A percentile compares a stretch with the other conserved stretches of the same genome.
Evolutionary conservation across 768 basidiomycete genomes (phyloP).

Genomic region (Tulasnella sp.): DNA sequence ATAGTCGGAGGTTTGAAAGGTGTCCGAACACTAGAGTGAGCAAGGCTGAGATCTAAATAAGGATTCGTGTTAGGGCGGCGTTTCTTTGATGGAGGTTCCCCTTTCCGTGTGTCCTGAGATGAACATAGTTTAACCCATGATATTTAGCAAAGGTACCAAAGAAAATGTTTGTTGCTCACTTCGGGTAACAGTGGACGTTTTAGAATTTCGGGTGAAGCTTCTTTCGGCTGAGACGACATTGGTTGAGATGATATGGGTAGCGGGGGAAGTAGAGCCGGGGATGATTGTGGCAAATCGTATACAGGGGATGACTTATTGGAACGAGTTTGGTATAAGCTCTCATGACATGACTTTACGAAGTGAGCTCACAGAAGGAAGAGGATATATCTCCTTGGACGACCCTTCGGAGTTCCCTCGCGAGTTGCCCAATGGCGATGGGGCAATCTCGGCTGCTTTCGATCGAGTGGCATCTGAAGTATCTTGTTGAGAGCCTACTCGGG

Average conservation of each 20-base stretch:
- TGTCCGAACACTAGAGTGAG: neutral
- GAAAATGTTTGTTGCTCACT: neutral
- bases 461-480: neutral
- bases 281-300: neutral
- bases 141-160: neutral
- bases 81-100: neutral
- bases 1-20: neutral
- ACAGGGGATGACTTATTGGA: neutral
- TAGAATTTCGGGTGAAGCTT: neutral
- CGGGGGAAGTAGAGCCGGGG: neutral
- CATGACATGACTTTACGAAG: neutral
- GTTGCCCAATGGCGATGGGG: neutral
- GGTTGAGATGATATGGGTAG: neutral
- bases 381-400: neutral
- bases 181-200: neutral
- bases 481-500: neutral
- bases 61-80: neutral
- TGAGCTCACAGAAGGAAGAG: neutral
- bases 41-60: neutral
- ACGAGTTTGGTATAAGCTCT: neutral
- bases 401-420: neutral
- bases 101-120: neutral
- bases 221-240: neutral
- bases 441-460: neutral
- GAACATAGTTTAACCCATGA: neutral